Percentiles rank a stretch among this genome's conserved stretches.
phyloP scores from a whole-genome alignment of 2,329 filamentous ascomycete species.

The Xylaria hypoxylon region DNA sequence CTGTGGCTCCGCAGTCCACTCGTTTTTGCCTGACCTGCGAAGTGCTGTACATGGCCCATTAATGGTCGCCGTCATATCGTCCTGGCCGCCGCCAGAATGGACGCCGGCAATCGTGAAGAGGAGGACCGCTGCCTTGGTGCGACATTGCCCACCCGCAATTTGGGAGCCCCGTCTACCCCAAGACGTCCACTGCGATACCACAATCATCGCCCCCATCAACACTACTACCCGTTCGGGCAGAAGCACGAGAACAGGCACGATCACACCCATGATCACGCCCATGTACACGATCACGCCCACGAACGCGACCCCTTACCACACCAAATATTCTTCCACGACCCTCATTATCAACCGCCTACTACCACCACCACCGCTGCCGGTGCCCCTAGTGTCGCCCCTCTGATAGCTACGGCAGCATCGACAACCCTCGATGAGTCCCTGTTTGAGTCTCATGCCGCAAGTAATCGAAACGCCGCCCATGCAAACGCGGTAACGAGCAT shows the following conservation, averaged over 20 bases:
- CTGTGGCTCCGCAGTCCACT: slow-evolving; percentile 40
- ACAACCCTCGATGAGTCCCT: slow-evolving; percentile 41
- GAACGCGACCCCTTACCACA: slow-evolving; percentile 39
- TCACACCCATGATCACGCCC: slow-evolving; percentile 37
- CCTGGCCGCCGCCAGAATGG: slow-evolving; percentile 58
- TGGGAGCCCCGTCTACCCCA: slow-evolving; percentile 48
- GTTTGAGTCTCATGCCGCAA: slow-evolving; percentile 54
- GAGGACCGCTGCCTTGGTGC: slow-evolving; percentile 54
- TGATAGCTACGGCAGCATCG: slow-evolving; percentile 29
- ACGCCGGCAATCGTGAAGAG: slow-evolving; percentile 59
- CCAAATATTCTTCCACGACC: slow-evolving; percentile 31
- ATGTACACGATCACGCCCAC: slow-evolving; percentile 38
- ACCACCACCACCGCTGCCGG: slow-evolving; percentile 41
- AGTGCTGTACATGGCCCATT: slow-evolving; percentile 40
- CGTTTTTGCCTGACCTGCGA: slow-evolving; percentile 40
- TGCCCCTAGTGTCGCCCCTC: slow-evolving; percentile 26
- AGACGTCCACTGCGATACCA: slow-evolving; percentile 47
- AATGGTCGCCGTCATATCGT: slow-evolving; percentile 53
- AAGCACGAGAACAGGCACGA: slow-evolving; percentile 34
- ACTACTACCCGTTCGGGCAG: slow-evolving; percentile 37
- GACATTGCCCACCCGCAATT: slow-evolving; percentile 52
- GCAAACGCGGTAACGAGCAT: slow-evolving; percentile 52
- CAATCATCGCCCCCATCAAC: slow-evolving; percentile 47
- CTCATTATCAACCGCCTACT: slow-evolving; percentile 42
- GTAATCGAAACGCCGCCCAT: slow-evolving; percentile 54